phyloP scores from a whole-genome alignment of 2,329 filamentous ascomycete species.

The Diaporthe citrichinensis region DNA sequence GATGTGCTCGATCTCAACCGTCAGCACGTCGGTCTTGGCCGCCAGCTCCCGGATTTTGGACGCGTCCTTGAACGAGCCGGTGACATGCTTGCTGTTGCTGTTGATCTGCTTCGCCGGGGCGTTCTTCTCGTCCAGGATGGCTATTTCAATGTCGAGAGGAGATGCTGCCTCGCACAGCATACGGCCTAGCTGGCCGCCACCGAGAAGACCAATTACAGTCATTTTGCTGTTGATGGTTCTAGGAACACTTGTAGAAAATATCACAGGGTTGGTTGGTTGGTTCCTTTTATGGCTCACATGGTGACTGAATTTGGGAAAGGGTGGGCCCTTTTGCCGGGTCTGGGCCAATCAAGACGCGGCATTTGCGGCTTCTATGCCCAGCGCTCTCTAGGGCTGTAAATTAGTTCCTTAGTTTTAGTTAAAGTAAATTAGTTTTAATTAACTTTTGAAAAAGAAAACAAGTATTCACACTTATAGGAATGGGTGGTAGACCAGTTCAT shows the following conservation, averaged over 20 bases:
- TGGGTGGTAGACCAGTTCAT: too few species aligned
- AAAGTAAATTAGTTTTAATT: too few species aligned
- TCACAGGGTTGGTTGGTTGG: too few species aligned
- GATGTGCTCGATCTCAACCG: slow-evolving; percentile 96
- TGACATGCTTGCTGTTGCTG: slow-evolving; percentile 79
- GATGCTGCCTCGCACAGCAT: slow-evolving; percentile 93
- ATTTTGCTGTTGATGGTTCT: too few species aligned
- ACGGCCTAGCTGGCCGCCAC: slow-evolving; percentile 84
- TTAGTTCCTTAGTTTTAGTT: too few species aligned
- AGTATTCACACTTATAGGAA: too few species aligned
- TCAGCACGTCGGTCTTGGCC: slow-evolving; percentile 81
- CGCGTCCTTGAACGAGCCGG: slow-evolving; percentile 89
- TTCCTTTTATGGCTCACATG: too few species aligned
- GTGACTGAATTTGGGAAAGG: slow-evolving; percentile 27
- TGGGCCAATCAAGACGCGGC: slow-evolving; percentile 6
- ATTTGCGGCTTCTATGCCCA: background rate
- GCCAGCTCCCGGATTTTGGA: slow-evolving; percentile 86
- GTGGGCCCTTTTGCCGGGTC: background rate
- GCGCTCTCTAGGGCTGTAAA: too few species aligned
- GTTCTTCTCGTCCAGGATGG: slow-evolving; percentile 81
- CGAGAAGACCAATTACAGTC: slow-evolving; percentile 61
- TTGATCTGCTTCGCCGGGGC: slow-evolving; percentile 90
- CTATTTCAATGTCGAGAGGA: slow-evolving; percentile 81
- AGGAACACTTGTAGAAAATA: too few species aligned
- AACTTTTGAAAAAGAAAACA: too few species aligned